Evolutionary conservation across 129 eudicot species (phyloP).

Genomic region (Escallonia rubra): DNA sequence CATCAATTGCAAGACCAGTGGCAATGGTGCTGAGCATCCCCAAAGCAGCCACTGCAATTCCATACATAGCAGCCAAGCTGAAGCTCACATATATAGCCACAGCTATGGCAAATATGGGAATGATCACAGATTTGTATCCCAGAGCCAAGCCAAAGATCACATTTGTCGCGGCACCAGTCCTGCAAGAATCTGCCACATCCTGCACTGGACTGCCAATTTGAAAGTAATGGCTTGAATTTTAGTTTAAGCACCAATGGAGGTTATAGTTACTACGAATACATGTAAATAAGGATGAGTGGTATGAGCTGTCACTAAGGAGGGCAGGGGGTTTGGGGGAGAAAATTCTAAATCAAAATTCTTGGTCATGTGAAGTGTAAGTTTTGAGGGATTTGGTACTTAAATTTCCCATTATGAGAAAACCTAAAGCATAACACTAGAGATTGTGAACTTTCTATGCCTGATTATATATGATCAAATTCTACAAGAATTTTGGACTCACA

Average conservation of each 20-base stretch:
- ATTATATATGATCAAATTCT: no score
- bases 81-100: conserved; percentile 40
- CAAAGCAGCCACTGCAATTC: conserved; percentile 46
- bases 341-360: no score
- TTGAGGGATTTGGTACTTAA: no score
- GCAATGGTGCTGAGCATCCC: conserved; percentile 60
- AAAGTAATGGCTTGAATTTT: background rate
- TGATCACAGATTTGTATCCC: conserved; percentile 35
- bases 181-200: conserved; percentile 52
- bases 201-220: conserved; percentile 35
- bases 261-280: background rate
- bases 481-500: no score
- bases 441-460: no score
- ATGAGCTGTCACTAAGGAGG: no score
- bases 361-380: no score
- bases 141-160: conserved; percentile 42
- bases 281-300: no score
- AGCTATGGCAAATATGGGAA: conserved; percentile 47
- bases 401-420: no score
- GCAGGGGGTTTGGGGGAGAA: no score
- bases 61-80: conserved; percentile 55
- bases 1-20: conserved; percentile 52
- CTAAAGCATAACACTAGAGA: no score
- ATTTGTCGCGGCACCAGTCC: conserved; percentile 54
- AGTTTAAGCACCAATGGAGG: background rate